These are phyloP conservation scores for Aspergillus sp. DNA, from an alignment of 2,329 filamentous ascomycete species.

Conservation along the genomic window DNA sequence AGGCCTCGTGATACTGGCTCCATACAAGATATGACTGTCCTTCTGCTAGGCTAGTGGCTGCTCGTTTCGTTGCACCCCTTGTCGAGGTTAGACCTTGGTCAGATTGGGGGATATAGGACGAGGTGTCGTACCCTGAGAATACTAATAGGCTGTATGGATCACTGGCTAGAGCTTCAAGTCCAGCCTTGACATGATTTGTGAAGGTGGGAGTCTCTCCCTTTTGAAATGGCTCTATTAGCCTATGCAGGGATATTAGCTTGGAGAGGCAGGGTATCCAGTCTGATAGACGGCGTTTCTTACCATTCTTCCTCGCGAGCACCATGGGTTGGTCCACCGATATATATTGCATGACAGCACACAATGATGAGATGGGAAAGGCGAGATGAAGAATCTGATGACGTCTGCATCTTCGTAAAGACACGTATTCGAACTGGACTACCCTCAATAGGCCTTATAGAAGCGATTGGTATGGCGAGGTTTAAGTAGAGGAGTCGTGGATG, in stretches of 20 bases:
- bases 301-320: background rate
- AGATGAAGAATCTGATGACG: background rate
- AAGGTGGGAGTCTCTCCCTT: conserved; percentile 75
- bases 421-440: too few species aligned
- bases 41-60: conserved; percentile 56
- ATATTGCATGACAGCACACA: background rate
- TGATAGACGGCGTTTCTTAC: background rate
- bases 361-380: background rate
- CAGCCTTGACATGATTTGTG: conserved; percentile 68
- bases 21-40: conserved; percentile 60
- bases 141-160: conserved; percentile 55
- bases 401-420: background rate
- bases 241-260: background rate
- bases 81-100: background rate
- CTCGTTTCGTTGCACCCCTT: conserved; percentile 62
- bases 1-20: background rate
- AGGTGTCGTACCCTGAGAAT: conserved; percentile 64
- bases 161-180: conserved; percentile 52
- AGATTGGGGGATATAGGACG: too few species aligned
- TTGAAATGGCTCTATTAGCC: conserved; percentile 75
- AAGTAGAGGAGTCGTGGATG: too few species aligned
- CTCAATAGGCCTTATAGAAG: too few species aligned
- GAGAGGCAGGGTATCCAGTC: background rate
- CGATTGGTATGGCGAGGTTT: too few species aligned
- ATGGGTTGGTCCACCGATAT: background rate